A percentile compares a stretch with the other conserved stretches of the same genome.
Conservation (phyloP, 345 rosid genomes). For the Hypericum androsaemum region DNA sequence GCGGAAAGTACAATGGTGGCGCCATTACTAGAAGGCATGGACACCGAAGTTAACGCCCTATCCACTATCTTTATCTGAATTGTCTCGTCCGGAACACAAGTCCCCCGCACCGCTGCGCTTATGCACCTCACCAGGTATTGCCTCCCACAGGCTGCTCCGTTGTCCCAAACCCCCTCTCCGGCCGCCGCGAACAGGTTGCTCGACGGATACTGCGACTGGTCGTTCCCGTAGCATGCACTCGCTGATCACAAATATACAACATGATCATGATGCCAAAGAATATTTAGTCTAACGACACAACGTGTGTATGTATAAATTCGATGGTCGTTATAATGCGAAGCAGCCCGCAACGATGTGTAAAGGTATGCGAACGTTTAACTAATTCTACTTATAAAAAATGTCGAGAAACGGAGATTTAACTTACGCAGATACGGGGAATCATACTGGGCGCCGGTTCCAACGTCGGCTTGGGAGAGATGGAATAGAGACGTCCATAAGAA, state of each 20-base stretch:
- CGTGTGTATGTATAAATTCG: too few relatives aligned
- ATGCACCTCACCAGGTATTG: slow-evolving; percentile 46
- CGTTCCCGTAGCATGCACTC: slow-evolving; percentile 41
- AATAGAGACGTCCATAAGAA: background rate
- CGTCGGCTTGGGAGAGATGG: slow-evolving; percentile 16
- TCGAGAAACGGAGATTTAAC: background rate
- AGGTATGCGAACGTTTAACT: background rate
- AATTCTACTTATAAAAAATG: too few relatives aligned
- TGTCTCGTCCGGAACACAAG: slow-evolving; percentile 23
- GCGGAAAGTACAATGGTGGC: slow-evolving; percentile 38
- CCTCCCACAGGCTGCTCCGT: slow-evolving; percentile 54
- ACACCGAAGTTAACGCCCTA: slow-evolving; percentile 23
- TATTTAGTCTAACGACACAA: too few relatives aligned
- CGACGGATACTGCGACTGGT: slow-evolving; percentile 34
- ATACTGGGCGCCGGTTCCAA: slow-evolving; percentile 38
- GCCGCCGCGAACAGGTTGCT: slow-evolving; percentile 46
- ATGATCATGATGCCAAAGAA: too few relatives aligned
- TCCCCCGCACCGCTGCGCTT: slow-evolving; percentile 21
- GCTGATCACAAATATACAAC: slow-evolving; percentile 23
- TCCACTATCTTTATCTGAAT: slow-evolving; percentile 40
- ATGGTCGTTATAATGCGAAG: too few relatives aligned
- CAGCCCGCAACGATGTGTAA: too few relatives aligned
- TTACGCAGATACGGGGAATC: slow-evolving; percentile 40
- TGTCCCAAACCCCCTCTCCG: slow-evolving; percentile 59
- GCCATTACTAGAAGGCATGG: slow-evolving; percentile 23